phyloP scores from a whole-genome alignment of 2,329 filamentous ascomycete species.

The Thielaviopsis cerberus region DNA sequence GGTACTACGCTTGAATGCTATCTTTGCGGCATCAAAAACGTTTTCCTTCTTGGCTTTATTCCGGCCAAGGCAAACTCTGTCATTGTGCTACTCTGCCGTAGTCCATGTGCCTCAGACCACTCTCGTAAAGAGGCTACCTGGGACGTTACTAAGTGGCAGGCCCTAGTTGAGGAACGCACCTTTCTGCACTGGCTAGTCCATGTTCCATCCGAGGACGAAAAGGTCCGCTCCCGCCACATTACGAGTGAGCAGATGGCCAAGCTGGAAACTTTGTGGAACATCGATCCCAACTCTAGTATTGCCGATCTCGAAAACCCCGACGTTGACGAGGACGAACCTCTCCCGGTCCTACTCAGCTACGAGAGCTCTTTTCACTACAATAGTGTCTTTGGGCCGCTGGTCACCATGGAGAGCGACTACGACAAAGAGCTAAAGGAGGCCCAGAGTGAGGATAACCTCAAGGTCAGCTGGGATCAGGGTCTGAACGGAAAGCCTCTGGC shows the following conservation, averaged over 20 bases:
- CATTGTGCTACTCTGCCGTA: slow-evolving; percentile 86
- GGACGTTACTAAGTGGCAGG: slow-evolving; percentile 96
- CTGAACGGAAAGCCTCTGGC: slow-evolving; percentile 95
- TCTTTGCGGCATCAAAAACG: slow-evolving; percentile 98
- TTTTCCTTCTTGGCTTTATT: slow-evolving; percentile 92
- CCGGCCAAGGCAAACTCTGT: slow-evolving; percentile 97
- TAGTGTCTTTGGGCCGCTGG: slow-evolving; percentile 91
- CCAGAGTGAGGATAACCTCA: slow-evolving; percentile 86
- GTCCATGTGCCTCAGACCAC: slow-evolving; percentile 83
- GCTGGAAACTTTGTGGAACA: slow-evolving; percentile 96
- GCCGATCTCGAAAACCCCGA: slow-evolving; percentile 50
- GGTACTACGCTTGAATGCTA: slow-evolving; percentile 97
- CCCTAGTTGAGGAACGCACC: slow-evolving; percentile 86
- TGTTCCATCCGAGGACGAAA: slow-evolving; percentile 78
- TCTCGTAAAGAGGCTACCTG: slow-evolving; percentile 99
- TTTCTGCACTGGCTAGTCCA: slow-evolving; percentile 89
- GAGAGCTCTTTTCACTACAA: slow-evolving; percentile 98
- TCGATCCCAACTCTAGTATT: slow-evolving; percentile 73
- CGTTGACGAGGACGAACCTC: slow-evolving; percentile 74
- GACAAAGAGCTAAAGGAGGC: slow-evolving; percentile 97
- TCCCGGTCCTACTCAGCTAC: slow-evolving; percentile 79
- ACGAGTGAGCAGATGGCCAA: slow-evolving; percentile 90
- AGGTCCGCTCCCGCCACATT: slow-evolving; percentile 81
- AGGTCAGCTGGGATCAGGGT: slow-evolving; percentile 85
- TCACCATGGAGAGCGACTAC: slow-evolving; percentile 98